Evolutionary conservation across 495 filamentous ascomycete species (phyloP).

Genomic region (Cladorrhinum samala): DNA sequence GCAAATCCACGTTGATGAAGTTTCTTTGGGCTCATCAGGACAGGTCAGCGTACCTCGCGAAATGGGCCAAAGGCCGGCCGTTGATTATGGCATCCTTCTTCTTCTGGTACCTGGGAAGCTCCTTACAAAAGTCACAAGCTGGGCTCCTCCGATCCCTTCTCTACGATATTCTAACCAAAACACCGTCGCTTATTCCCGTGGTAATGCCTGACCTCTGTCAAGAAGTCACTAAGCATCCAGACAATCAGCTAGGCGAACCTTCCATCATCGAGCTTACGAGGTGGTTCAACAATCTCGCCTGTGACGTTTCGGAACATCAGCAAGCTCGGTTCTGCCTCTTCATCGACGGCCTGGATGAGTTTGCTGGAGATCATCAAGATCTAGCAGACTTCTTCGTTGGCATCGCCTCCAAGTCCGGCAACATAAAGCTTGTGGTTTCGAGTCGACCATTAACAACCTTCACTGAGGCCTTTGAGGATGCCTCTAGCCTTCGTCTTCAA

Average conservation of each 20-base stretch:
- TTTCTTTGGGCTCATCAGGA: background rate
- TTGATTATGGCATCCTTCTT: background rate
- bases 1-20: background rate
- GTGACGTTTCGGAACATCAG: background rate
- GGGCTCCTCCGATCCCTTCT: background rate
- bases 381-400: background rate
- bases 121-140: background rate
- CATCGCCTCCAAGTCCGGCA: background rate
- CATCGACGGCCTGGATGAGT: background rate
- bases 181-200: background rate
- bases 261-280: background rate
- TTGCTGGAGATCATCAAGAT: background rate
- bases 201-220: background rate
- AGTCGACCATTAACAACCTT: background rate
- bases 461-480: background rate
- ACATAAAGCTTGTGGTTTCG: background rate
- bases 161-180: background rate
- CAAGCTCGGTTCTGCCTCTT: background rate
- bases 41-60: background rate
- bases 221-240: background rate
- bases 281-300: background rate
- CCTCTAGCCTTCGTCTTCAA: background rate
- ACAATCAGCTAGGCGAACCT: background rate
- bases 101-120: background rate
- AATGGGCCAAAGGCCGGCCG: background rate